Evolutionary conservation across 495 filamentous ascomycete genomes (phyloP).

Genomic region (Collariella sp.): DNA sequence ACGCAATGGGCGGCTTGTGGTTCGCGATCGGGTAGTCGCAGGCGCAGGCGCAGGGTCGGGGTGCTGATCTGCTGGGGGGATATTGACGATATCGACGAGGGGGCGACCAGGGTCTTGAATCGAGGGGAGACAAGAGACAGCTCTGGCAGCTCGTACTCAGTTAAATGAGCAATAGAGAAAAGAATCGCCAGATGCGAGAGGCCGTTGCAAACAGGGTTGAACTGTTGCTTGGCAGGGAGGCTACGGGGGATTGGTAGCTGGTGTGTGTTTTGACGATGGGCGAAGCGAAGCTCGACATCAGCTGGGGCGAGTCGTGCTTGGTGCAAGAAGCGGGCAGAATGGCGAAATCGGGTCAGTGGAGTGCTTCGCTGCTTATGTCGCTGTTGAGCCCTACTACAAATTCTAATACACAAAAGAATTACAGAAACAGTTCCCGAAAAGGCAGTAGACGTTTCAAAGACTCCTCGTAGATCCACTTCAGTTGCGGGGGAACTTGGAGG

Average conservation of each 20-base stretch:
- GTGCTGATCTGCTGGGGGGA: neutral
- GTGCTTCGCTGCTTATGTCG: slow-evolving; percentile 27
- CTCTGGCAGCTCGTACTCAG: neutral
- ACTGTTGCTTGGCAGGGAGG: slow-evolving; percentile 3
- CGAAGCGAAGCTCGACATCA: neutral
- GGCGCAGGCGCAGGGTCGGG: neutral
- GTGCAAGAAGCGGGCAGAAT: slow-evolving; percentile 24
- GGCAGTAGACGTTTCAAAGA: too few species aligned
- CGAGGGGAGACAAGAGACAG: neutral
- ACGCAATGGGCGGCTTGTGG: slow-evolving; percentile 22
- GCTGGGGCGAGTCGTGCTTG: neutral
- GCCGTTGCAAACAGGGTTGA: slow-evolving; percentile 5
- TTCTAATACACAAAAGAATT: neutral
- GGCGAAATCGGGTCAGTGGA: slow-evolving; percentile 27
- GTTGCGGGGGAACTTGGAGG: neutral
- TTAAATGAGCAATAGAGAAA: neutral
- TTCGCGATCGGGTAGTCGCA: slow-evolving; percentile 20
- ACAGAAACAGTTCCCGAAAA: neutral
- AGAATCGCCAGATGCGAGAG: neutral
- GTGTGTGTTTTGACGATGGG: neutral
- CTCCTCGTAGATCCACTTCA: neutral
- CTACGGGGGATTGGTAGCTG: too few species aligned
- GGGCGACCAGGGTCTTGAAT: neutral
- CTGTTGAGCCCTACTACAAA: neutral
- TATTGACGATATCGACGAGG: too few species aligned